Evolutionary conservation across 2,329 filamentous ascomycete species (phyloP).

Genomic region (Coniochaeta hoffmannii): DNA sequence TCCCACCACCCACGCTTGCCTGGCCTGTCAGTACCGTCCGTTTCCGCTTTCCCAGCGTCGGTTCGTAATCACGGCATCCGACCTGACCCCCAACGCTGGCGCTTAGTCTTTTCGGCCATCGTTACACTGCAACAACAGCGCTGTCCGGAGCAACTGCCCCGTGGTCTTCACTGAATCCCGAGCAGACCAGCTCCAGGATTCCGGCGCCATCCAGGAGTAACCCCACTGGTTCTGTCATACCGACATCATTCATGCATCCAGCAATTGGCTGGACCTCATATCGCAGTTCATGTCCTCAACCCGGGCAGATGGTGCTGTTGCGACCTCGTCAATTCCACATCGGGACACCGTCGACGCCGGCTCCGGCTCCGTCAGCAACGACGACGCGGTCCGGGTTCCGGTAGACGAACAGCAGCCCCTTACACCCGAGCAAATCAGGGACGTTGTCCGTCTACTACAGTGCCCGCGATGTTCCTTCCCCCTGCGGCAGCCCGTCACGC

Average conservation of each 20-base stretch:
- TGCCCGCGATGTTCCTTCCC: slow-evolving; percentile 67
- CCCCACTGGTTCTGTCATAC: background rate
- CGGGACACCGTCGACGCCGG: slow-evolving; percentile 6
- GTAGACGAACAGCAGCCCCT: slow-evolving; percentile 6
- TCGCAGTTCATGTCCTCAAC: slow-evolving; percentile 2
- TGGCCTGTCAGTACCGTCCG: background rate
- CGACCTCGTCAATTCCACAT: background rate
- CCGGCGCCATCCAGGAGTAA: background rate
- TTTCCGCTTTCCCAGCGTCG: background rate
- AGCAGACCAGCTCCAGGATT: background rate
- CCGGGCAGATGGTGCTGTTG: slow-evolving; percentile 2
- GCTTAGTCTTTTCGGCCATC: background rate
- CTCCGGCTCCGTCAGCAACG: slow-evolving; percentile 6
- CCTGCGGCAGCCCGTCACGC: slow-evolving; percentile 59
- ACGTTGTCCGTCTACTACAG: slow-evolving; percentile 67
- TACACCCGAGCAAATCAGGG: slow-evolving; percentile 45
- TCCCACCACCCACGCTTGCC: background rate
- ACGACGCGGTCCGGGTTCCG: slow-evolving; percentile 10
- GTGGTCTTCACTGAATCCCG: background rate
- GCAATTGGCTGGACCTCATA: slow-evolving; percentile 1
- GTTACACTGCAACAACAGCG: background rate
- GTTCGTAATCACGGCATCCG: background rate
- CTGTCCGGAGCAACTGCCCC: background rate
- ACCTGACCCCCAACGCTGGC: background rate
- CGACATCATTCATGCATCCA: slow-evolving; percentile 1